Percentiles rank a stretch among this genome's conserved stretches.
These are phyloP conservation scores for Wickerhamomyces queroliae DNA, from an alignment of 805 yeast species.

Conservation along the genomic window DNA sequence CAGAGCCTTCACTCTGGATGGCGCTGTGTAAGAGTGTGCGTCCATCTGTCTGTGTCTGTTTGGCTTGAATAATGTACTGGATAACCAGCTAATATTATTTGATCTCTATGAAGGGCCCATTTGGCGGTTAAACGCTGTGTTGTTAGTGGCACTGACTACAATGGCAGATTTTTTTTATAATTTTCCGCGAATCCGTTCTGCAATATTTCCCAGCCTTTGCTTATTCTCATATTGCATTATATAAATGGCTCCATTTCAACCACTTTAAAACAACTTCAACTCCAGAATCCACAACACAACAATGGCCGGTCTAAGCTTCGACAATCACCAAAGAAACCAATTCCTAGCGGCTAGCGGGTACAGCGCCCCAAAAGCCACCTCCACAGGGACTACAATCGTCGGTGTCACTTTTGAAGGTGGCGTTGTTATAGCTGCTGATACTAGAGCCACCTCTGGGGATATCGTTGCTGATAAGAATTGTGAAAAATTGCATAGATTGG, in stretches of 20 bases:
- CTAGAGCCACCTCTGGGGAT: slow-evolving; percentile 94
- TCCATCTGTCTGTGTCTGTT: slow-evolving; percentile 24
- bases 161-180: not conserved
- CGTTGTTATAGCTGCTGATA: slow-evolving; percentile 97
- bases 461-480: slow-evolving; percentile 98
- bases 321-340: slow-evolving; percentile 86
- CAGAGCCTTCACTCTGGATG: slow-evolving; percentile 60
- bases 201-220: too few species aligned
- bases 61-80: too few species aligned
- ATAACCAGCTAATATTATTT: too few species aligned
- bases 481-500: slow-evolving; percentile 84
- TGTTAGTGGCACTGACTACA: not conserved
- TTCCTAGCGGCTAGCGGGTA: slow-evolving; percentile 67
- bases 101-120: not conserved
- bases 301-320: slow-evolving; percentile 92
- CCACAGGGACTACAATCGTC: slow-evolving; percentile 99
- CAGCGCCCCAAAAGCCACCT: slow-evolving; percentile 81
- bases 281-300: not conserved
- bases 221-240: too few species aligned
- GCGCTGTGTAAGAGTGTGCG: slow-evolving; percentile 47
- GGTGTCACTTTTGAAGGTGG: slow-evolving; percentile 93
- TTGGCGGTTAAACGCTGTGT: not conserved
- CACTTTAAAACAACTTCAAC: too few species aligned
- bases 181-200: too few species aligned
- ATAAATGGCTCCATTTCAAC: too few species aligned